A percentile compares a stretch with the other conserved stretches of the same genome.
These are phyloP conservation scores for Neonectria magnoliae DNA, from an alignment of 2,329 filamentous ascomycete species.

Conservation along the genomic window DNA sequence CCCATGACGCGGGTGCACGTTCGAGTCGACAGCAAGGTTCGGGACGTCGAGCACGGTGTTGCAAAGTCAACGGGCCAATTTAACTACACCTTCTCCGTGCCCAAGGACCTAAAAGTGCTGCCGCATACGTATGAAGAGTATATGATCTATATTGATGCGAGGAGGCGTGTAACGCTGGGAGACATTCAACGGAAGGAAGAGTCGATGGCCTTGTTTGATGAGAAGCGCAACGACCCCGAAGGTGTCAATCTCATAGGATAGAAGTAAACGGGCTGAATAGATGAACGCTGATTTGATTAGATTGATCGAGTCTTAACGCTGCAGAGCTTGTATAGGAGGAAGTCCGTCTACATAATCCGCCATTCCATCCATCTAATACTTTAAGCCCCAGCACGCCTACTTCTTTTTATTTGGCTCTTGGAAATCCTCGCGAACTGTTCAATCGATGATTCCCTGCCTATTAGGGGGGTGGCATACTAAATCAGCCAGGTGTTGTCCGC, in stretches of 20 bases:
- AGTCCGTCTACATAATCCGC: too few species aligned
- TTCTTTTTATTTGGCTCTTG: too few species aligned
- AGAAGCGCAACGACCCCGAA: conserved; percentile 16
- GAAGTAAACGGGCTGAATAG: neutral
- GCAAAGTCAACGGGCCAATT: conserved; percentile 45
- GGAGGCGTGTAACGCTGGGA: conserved; percentile 39
- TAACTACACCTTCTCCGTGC: conserved; percentile 46
- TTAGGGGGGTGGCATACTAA: too few species aligned
- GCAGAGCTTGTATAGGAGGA: too few species aligned
- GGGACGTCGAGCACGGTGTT: conserved; percentile 45
- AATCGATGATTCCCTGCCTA: too few species aligned
- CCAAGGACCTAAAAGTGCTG: conserved; percentile 42
- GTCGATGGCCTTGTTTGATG: neutral
- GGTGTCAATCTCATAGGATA: conserved; percentile 34
- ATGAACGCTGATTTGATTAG: neutral
- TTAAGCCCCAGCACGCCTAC: too few species aligned
- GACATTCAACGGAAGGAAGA: conserved; percentile 36
- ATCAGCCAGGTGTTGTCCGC: too few species aligned
- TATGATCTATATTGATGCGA: conserved; percentile 46
- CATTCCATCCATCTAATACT: too few species aligned
- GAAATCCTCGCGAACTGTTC: too few species aligned
- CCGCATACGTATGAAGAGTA: conserved; percentile 45
- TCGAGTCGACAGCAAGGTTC: conserved; percentile 45
- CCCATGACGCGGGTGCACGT: conserved; percentile 44
- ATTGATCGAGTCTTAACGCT: too few species aligned